These are phyloP conservation scores for Pestalotiopsis sp. DNA, from an alignment of 2,329 filamentous ascomycete genomes.

Conservation along the genomic window DNA sequence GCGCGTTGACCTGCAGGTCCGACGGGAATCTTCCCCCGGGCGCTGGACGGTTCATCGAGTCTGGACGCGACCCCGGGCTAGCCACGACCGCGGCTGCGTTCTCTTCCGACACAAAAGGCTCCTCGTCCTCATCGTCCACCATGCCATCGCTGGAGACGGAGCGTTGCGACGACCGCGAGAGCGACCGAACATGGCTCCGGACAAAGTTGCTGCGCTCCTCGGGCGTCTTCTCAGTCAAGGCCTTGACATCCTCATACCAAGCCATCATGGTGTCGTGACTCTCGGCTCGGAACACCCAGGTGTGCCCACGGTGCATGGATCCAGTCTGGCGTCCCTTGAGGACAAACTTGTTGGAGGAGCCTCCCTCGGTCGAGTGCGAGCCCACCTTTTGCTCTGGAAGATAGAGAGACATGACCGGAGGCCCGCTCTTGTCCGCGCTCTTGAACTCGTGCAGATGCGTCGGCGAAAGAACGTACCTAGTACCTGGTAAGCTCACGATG, in stretches of 20 bases:
- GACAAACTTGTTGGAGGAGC: conserved; percentile 95
- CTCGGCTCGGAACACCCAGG: conserved; percentile 73
- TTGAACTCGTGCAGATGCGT: conserved; percentile 99
- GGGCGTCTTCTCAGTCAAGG: conserved; percentile 83
- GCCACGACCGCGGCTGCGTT: conserved; percentile 58
- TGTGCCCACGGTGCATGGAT: conserved; percentile 81
- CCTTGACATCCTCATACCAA: conserved; percentile 93
- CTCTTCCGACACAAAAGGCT: conserved; percentile 57
- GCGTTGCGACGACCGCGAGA: conserved; percentile 67
- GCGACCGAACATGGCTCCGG: conserved; percentile 75
- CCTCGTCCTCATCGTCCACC: conserved; percentile 74
- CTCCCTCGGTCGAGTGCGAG: conserved; percentile 80
- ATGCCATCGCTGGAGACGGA: conserved; percentile 76
- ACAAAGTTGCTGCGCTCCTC: conserved; percentile 90
- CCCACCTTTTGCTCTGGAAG: conserved; percentile 94
- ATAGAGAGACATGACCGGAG: conserved; percentile 94
- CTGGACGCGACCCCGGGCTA: conserved; percentile 51
- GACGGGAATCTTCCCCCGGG: conserved; percentile 97
- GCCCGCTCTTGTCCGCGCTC: conserved; percentile 89
- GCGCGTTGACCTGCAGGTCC: conserved; percentile 80
- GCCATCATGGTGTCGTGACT: conserved; percentile 94
- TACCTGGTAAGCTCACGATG: conserved; percentile 22
- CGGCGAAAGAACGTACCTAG: conserved; percentile 90
- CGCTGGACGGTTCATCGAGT: conserved; percentile 68
- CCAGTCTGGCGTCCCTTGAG: conserved; percentile 95